phyloP scores from a whole-genome alignment of 2,329 filamentous ascomycete species.

The Fusarium luffae region DNA sequence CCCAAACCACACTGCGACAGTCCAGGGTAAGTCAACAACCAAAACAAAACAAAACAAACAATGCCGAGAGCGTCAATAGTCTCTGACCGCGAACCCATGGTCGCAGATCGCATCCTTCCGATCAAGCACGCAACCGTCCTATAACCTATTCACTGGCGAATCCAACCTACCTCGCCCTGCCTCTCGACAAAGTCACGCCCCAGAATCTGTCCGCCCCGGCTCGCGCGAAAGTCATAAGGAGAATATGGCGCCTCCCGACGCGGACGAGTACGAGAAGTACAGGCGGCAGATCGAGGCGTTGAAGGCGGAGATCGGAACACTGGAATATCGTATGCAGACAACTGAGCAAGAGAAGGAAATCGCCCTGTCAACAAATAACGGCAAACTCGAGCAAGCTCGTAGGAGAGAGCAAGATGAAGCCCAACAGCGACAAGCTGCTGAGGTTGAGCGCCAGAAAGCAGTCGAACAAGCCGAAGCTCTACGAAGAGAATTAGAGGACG shows the following conservation, averaged over 20 bases:
- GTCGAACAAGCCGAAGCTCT: constrained; percentile 62
- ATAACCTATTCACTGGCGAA: constrained; percentile 68
- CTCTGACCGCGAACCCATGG: constrained; percentile 18
- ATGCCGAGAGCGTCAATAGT: background rate
- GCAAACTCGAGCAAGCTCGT: constrained; percentile 83
- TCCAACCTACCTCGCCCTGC: constrained; percentile 53
- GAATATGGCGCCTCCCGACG: constrained; percentile 68
- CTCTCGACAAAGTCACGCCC: constrained; percentile 55
- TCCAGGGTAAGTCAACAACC: constrained; percentile 53
- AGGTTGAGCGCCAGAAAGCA: constrained; percentile 64
- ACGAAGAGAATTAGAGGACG: constrained; percentile 62
- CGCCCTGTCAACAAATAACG: constrained; percentile 79
- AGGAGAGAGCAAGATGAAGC: constrained; percentile 88
- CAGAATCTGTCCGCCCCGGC: constrained; percentile 57
- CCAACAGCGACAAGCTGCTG: constrained; percentile 70
- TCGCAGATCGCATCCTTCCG: constrained; percentile 60
- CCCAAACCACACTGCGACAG: constrained; percentile 51
- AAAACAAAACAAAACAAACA: constrained; percentile 39
- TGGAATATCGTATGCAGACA: constrained; percentile 88
- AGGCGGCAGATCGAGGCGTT: constrained; percentile 76
- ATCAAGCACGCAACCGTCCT: constrained; percentile 63
- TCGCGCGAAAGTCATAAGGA: constrained; percentile 70
- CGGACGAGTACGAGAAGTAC: constrained; percentile 69
- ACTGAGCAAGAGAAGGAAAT: constrained; percentile 90
- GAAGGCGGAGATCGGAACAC: constrained; percentile 87